Percentiles rank a stretch among this genome's conserved stretches.
Evolutionary conservation across 345 rosid species (phyloP).

Genomic region (Eucalyptus marginata): DNA sequence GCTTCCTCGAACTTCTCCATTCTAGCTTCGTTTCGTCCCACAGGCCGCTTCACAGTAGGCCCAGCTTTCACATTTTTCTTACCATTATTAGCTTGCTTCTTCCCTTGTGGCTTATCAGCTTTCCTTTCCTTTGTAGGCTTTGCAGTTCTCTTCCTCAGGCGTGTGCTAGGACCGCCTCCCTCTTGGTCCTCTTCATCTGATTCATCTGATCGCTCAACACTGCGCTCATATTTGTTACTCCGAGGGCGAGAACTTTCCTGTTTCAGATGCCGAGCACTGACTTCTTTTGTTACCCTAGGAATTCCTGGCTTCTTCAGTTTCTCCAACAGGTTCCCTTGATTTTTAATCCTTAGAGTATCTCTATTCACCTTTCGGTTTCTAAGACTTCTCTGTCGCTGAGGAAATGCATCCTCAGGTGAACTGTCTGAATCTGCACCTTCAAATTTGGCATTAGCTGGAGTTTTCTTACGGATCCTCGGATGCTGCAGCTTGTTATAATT

Average conservation of each 20-base stretch:
- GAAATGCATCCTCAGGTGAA: slow-evolving; percentile 8
- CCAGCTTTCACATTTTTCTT: slow-evolving; percentile 31
- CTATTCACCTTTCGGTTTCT: slow-evolving; percentile 27
- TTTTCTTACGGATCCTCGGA: slow-evolving; percentile 18
- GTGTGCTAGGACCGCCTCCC: slow-evolving; percentile 70
- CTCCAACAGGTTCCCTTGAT: not conserved
- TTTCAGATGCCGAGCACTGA: slow-evolving; percentile 6
- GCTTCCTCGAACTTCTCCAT: slow-evolving; percentile 29
- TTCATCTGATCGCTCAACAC: slow-evolving; percentile 3
- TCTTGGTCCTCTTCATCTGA: slow-evolving; percentile 17
- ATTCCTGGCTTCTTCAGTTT: slow-evolving; percentile 5
- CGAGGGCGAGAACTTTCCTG: slow-evolving; percentile 14
- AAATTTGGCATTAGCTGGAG: slow-evolving; percentile 9
- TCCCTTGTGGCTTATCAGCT: slow-evolving; percentile 26
- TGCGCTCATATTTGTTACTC: slow-evolving; percentile 12
- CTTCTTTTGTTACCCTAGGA: slow-evolving; percentile 8
- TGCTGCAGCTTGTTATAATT: slow-evolving; percentile 6
- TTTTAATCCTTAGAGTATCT: not conserved
- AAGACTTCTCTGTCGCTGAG: slow-evolving; percentile 21
- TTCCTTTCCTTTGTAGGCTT: slow-evolving; percentile 25
- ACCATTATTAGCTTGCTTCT: slow-evolving; percentile 15
- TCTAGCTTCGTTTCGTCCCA: not conserved
- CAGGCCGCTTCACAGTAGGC: not conserved
- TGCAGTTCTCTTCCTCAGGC: slow-evolving; percentile 51
- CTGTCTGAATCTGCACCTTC: slow-evolving; percentile 14